Conservation (phyloP, 768 basidiomycete species). For the Tulasnella sp. region DNA sequence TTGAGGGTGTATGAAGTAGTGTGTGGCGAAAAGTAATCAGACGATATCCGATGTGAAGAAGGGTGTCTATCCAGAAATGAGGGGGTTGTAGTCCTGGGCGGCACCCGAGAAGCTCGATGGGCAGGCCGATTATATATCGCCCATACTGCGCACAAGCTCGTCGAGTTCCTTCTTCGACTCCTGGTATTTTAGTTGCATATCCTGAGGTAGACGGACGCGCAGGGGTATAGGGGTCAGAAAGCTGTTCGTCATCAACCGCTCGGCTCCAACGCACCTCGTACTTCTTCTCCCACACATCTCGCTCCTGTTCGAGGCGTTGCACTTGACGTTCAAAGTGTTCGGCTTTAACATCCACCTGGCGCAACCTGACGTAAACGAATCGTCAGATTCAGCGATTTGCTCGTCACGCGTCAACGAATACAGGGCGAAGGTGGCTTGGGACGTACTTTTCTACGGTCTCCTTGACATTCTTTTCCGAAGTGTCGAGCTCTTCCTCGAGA, state of each 20-base stretch:
- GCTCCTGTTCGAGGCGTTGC: conserved; percentile 73
- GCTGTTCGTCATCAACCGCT: not conserved
- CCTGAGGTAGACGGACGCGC: conserved; percentile 42
- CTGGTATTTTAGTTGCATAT: conserved; percentile 55
- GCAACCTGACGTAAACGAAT: conserved; percentile 28
- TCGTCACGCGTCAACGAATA: not conserved
- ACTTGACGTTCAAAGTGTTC: conserved; percentile 96
- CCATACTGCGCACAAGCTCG: conserved; percentile 68
- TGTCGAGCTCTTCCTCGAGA: conserved; percentile 90
- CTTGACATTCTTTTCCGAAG: conserved; percentile 90
- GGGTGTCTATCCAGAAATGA: not conserved
- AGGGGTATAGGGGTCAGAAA: not conserved
- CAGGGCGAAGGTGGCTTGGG: not conserved
- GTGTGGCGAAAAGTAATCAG: not conserved
- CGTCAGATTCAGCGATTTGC: not conserved
- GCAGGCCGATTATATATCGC: conserved; percentile 38
- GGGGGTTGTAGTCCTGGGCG: too few species aligned
- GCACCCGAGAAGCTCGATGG: too few species aligned
- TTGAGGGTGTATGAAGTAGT: not conserved
- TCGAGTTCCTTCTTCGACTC: conserved; percentile 69
- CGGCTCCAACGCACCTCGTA: conserved; percentile 53
- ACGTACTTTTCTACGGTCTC: conserved; percentile 94
- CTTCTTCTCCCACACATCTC: conserved; percentile 89
- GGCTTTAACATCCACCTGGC: conserved; percentile 96
- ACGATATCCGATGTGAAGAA: not conserved